These are phyloP conservation scores for Adansonia madagascariensis DNA, from an alignment of 441 rosid species.

Conservation along the genomic window DNA sequence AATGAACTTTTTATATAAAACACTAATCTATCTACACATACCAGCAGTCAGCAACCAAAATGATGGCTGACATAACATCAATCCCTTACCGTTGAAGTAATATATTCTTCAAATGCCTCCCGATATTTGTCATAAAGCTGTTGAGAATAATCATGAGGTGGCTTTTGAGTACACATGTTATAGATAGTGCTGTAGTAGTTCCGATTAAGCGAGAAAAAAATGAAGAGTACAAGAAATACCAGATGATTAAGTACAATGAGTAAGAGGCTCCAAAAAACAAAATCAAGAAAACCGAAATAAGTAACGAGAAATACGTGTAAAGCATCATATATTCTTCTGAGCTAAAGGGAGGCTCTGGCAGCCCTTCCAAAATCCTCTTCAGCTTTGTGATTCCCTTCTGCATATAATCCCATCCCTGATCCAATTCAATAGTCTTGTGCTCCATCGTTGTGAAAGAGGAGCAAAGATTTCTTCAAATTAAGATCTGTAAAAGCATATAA, in stretches of 20 bases:
- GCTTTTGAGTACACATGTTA: slow-evolving; percentile 93
- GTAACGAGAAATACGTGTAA: slow-evolving; percentile 61
- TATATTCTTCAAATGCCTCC: slow-evolving; percentile 76
- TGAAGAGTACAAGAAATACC: not conserved
- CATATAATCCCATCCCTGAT: slow-evolving; percentile 88
- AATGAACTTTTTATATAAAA: not conserved
- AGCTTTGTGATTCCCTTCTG: slow-evolving; percentile 77
- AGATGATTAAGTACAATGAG: not conserved
- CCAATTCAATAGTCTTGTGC: slow-evolving; percentile 63
- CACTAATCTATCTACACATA: not conserved
- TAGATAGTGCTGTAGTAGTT: slow-evolving; percentile 65
- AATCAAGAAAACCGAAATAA: slow-evolving; percentile 9
- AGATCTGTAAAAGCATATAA: slow-evolving; percentile 14
- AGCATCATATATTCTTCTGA: slow-evolving; percentile 86
- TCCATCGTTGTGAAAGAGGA: slow-evolving; percentile 37
- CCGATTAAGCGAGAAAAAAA: slow-evolving; percentile 12
- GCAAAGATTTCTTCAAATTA: slow-evolving; percentile 20
- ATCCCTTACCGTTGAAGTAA: slow-evolving; percentile 57
- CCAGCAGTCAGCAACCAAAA: not conserved
- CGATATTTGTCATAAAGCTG: slow-evolving; percentile 89
- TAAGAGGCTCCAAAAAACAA: not conserved
- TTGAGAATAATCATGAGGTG: slow-evolving; percentile 89
- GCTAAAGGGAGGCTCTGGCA: slow-evolving; percentile 55
- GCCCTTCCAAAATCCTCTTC: slow-evolving; percentile 73
- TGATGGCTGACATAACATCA: not conserved